These are phyloP conservation scores for Monosporascus cannonballus DNA, from an alignment of 2,329 filamentous ascomycete species.

Conservation along the genomic window DNA sequence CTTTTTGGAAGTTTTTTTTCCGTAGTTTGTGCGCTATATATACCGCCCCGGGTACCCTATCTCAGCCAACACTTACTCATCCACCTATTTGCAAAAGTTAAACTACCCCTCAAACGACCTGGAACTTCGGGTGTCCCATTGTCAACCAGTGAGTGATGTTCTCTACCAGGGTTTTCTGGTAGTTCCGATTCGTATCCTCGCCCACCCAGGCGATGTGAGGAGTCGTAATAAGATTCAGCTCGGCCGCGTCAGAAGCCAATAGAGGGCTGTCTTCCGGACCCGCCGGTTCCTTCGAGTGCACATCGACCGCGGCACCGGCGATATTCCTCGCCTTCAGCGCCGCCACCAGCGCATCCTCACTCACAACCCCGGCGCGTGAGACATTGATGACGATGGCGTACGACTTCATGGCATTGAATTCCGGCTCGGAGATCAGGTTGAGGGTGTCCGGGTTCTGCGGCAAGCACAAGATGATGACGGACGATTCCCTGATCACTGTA, in stretches of 20 bases:
- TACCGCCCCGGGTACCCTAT: too few relatives aligned
- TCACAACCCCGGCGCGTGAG: constrained; percentile 25
- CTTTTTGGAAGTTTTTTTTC: too few relatives aligned
- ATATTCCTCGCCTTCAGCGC: constrained; percentile 21
- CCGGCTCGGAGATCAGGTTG: constrained; percentile 17
- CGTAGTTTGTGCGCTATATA: too few relatives aligned
- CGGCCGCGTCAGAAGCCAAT: constrained; percentile 15
- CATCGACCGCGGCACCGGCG: constrained; percentile 24
- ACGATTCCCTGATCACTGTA: constrained; percentile 16
- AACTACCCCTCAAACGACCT: constrained; percentile 6
- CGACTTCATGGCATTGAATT: constrained; percentile 18
- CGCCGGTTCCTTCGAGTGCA: constrained; percentile 23
- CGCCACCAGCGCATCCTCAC: constrained; percentile 21
- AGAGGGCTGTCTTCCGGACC: constrained; percentile 14
- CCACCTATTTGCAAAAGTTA: too few relatives aligned
- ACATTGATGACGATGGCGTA: constrained; percentile 24
- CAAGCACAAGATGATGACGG: constrained; percentile 22
- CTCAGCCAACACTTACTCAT: too few relatives aligned
- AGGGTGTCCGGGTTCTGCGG: constrained; percentile 22
- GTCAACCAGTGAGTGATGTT: constrained; percentile 20
- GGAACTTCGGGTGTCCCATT: constrained; percentile 14
- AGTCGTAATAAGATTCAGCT: constrained; percentile 24
- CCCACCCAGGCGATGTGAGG: constrained; percentile 27
- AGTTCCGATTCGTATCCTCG: constrained; percentile 22
- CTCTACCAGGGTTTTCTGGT: constrained; percentile 15